Evolutionary conservation across 2,329 filamentous ascomycete species (phyloP), one percentile per base, ranked within the genome.

Genomic region (Corinectria fuckeliana): DNA sequence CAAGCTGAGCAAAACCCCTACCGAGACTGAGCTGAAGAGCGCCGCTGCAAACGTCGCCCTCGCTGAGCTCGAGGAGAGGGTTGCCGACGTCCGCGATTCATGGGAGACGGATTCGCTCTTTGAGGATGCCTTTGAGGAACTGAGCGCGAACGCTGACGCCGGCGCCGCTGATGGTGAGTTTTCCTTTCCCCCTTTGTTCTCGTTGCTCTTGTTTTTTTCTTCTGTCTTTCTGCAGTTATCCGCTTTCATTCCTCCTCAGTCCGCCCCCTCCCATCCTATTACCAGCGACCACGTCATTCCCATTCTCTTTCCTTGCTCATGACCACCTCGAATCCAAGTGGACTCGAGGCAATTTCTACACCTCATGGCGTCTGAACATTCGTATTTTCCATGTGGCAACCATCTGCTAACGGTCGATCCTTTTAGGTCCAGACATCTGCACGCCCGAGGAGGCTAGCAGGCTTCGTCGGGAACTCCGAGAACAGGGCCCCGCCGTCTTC

Each of bases 401-500:
- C 34, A 36, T 18, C 32, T 32, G 28, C 41, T 56, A 56, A 63
- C 28, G 42, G 48, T 28, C 36, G 38, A 41, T 10, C 14, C 30
- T 44, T 57, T 32, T 59, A 75, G 78, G 78, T 67, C 72, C 84
- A 34, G 82, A 83, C 59, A 78, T 78, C 23, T 91, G 89, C 76
- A 88, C 87, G 1, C 80, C 87, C 10, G 85, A 91, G 63, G 90
- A 96, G 77, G 87, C 90, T 23, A 79, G 84, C 59, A 80, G 81
- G 16, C 90, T 88, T 72, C 88, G 91, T 65, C 84, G 88, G 68
- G 84, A 90, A 63, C 82, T 97, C 59, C 90, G 90, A 72, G 82
- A 87, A 51, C 81, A 93, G 62, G 93, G 93, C n/a, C 90, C 91
- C 20, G 84, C 87, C 61, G 84, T 89, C 61, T 96, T 97, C 74